phyloP scores from a whole-genome alignment of 768 basidiomycete species.

The Rhodotorula diobovata region DNA sequence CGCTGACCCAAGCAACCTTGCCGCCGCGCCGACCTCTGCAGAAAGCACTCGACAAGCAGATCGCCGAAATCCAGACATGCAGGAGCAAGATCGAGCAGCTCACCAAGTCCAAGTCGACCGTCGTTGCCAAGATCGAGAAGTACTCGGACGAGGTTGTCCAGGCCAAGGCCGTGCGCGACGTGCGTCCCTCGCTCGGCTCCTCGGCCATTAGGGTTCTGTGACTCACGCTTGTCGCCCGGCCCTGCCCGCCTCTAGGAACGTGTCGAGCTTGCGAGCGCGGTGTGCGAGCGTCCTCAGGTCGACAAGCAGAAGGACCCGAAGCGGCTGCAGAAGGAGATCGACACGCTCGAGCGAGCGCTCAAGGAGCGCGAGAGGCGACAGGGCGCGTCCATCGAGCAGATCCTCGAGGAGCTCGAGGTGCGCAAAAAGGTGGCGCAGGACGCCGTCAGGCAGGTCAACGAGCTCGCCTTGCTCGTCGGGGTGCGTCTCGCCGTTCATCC shows the following conservation, averaged over 20 bases:
- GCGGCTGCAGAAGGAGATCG: conserved; percentile 57
- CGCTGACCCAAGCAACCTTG: background rate
- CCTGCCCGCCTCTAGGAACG: conserved; percentile 59
- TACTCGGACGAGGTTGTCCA: conserved; percentile 49
- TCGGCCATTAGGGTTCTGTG: background rate
- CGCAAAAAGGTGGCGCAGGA: conserved; percentile 59
- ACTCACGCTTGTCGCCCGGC: no score
- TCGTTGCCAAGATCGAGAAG: conserved; percentile 20
- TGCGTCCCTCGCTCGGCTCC: conserved; percentile 44
- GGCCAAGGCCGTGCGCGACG: conserved; percentile 62
- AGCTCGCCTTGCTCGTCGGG: conserved; percentile 43
- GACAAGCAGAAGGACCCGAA: conserved; percentile 33
- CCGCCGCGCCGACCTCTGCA: background rate
- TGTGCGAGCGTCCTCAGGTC: conserved; percentile 55
- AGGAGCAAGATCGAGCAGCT: background rate
- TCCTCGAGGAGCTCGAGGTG: conserved; percentile 66
- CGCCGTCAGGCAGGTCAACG: conserved; percentile 61
- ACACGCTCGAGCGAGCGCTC: conserved; percentile 62
- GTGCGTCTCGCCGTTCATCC: conserved; percentile 14
- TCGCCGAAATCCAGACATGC: no score
- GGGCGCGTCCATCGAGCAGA: conserved; percentile 70
- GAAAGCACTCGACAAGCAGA: background rate
- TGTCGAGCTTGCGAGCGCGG: conserved; percentile 61
- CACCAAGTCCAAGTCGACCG: background rate
- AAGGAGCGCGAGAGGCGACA: conserved; percentile 67